Percentiles rank a stretch among this genome's conserved stretches.
phyloP scores from a whole-genome alignment of 495 filamentous ascomycete species.

The Melanomma pulvis-pyrius region DNA sequence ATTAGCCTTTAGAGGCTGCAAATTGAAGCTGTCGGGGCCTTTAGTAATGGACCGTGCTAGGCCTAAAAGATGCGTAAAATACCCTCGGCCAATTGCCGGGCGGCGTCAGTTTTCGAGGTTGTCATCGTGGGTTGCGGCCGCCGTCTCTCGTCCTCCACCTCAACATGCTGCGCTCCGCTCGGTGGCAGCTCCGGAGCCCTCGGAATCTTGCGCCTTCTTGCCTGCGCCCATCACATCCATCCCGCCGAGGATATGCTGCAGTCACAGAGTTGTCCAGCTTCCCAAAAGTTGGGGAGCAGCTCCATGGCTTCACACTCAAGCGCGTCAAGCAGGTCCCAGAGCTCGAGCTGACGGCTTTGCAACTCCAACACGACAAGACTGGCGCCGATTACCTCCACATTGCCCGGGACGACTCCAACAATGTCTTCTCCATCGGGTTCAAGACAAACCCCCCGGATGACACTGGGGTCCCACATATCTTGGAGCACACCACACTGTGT shows the following conservation, averaged over 20 bases:
- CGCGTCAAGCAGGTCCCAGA: conserved; percentile 91
- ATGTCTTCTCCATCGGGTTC: conserved; percentile 98
- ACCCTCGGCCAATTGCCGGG: background rate
- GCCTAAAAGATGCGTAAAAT: background rate
- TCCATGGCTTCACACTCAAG: conserved; percentile 90
- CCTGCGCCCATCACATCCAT: background rate
- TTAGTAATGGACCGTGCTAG: background rate
- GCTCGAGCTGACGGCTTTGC: conserved; percentile 85
- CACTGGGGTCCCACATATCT: conserved; percentile 93
- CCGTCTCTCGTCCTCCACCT: background rate
- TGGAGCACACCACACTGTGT: conserved; percentile 95
- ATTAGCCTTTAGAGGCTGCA: background rate
- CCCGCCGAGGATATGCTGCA: conserved; percentile 58
- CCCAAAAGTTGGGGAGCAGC: conserved; percentile 76
- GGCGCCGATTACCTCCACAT: conserved; percentile 95
- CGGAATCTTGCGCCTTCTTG: conserved; percentile 4
- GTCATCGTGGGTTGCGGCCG: background rate
- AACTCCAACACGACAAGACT: conserved; percentile 88
- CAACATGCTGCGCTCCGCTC: conserved; percentile 36
- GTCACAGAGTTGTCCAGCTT: conserved; percentile 71
- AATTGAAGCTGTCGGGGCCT: background rate
- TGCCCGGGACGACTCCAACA: conserved; percentile 92
- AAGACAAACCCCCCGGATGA: conserved; percentile 98
- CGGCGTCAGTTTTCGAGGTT: background rate
- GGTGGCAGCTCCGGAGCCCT: conserved; percentile 16